Conservation (phyloP, 257 asterid genomes). For the Anisodus acutangulus region DNA sequence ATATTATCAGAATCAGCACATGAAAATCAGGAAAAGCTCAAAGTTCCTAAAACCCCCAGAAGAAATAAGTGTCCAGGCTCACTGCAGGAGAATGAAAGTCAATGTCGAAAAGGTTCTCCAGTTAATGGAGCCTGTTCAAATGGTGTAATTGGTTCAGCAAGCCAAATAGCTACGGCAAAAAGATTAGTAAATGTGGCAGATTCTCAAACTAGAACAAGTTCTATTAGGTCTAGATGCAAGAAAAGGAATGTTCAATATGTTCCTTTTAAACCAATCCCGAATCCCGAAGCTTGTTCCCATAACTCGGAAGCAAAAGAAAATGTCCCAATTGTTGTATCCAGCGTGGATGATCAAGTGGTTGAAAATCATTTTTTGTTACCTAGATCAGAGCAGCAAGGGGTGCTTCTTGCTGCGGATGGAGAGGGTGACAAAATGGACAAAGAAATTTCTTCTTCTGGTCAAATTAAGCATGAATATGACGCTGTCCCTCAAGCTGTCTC, state of each 20-base stretch:
- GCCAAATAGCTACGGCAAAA: slow-evolving; percentile 21
- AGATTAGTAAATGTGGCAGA: slow-evolving; percentile 9
- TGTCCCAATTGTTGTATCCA: neutral
- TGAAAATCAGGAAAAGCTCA: slow-evolving; percentile 17
- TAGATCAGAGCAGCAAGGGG: slow-evolving; percentile 15
- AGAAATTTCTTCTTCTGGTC: slow-evolving; percentile 31
- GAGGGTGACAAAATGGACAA: slow-evolving; percentile 18
- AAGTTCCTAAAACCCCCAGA: slow-evolving; percentile 27
- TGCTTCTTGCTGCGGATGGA: slow-evolving; percentile 21
- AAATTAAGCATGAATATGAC: slow-evolving; percentile 1
- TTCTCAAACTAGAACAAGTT: slow-evolving; percentile 25
- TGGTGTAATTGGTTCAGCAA: slow-evolving; percentile 20
- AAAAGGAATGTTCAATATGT: slow-evolving; percentile 20
- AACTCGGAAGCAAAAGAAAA: slow-evolving; percentile 28
- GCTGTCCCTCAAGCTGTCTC: slow-evolving; percentile 11
- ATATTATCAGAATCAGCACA: slow-evolving; percentile 28
- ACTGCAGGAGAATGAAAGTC: slow-evolving; percentile 32
- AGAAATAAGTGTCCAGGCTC: slow-evolving; percentile 26
- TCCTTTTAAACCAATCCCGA: slow-evolving; percentile 9
- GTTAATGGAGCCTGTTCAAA: slow-evolving; percentile 23
- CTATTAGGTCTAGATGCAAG: slow-evolving; percentile 22
- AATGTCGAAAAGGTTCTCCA: slow-evolving; percentile 23
- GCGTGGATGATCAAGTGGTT: slow-evolving; percentile 8
- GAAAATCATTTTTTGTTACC: slow-evolving; percentile 31
- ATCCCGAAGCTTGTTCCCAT: slow-evolving; percentile 25